Evolutionary conservation across 1,284 basidiomycete species (phyloP).

Genomic region (Tylopilus sp.): DNA sequence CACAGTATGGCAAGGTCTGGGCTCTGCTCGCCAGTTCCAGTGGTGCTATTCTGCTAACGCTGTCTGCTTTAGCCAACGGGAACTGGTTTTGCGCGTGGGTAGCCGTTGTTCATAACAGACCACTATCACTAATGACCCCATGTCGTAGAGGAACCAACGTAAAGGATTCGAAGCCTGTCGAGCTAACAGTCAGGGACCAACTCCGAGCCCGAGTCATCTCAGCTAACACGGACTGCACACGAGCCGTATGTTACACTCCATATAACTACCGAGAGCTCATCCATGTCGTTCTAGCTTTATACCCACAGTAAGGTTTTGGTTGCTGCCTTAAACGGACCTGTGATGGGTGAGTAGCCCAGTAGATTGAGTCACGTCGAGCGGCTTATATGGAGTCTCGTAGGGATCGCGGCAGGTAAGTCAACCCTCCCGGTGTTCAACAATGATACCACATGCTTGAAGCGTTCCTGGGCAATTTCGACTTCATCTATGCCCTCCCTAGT

Average conservation of each 20-base stretch:
- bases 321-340: constrained; percentile 69
- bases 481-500: constrained; percentile 65
- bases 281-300: constrained; percentile 47
- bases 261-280: not conserved
- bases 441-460: constrained; percentile 39
- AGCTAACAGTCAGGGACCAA: constrained; percentile 42
- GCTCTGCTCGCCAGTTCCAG: constrained; percentile 9
- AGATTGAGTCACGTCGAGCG: not conserved
- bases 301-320: constrained; percentile 64
- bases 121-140: not conserved
- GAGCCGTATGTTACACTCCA: constrained; percentile 49
- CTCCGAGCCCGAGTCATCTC: constrained; percentile 45
- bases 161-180: constrained; percentile 24
- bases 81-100: constrained; percentile 73
- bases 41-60: not conserved
- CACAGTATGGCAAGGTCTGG: constrained; percentile 68
- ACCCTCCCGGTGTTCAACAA: not conserved
- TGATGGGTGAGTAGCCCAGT: constrained; percentile 50
- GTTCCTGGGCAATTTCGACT: constrained; percentile 70
- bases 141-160: constrained; percentile 54
- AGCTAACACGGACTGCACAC: constrained; percentile 58
- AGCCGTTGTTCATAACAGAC: not conserved
- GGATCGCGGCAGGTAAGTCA: constrained; percentile 61
- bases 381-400: constrained; percentile 34
- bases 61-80: constrained; percentile 49